Base-by-base conservation (phyloP, 768 basidiomycete species). In the Galerina sulciceps region DNA sequence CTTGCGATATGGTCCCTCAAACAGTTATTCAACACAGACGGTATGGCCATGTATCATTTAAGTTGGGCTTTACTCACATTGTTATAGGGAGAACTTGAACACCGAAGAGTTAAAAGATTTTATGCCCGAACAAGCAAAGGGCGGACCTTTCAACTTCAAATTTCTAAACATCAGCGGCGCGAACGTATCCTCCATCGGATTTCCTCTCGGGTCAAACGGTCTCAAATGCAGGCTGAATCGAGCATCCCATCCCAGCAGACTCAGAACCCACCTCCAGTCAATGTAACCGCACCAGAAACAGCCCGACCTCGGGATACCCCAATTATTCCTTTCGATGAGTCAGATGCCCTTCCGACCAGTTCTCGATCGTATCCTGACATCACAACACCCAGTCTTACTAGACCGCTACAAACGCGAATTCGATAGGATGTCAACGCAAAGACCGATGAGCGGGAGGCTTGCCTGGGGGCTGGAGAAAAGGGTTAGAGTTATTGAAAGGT, bases 81-180 rank as follows among this genome's bases (percentile, higher is more conserved):
- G n/a, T 34, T 43, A 3, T 34, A 66, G 62, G 57, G 58, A n/a
- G 57, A 59, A 52, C 48, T 62, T 10, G 58, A 65, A 43, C 64
- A 65, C 31, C 23, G 45, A 31, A 17, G 44, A 1, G 58, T 57
- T 4, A 65, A 65, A 36, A 42, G 59, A 8, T 57, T 58, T 46
- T 65, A 60, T 55, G 46, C 44, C 17, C 40, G 56, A 17, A 55
- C 52, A 11, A 57, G 58, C 49, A 63, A 65, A 45, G 43, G 58
- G 20, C 23, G 13, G 13, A 22, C 40, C 15, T 57, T 51, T 35
- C 48, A 48, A 26, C 17, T 11, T 6, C 55, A 58, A 37, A 64
- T 64, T 6, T 42, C 62, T 1, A 38, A 20, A 10, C 62, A 64
- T 18, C 50, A 60, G 35, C 46, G 62, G 4, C 58, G 55, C 9